Conservation (phyloP, 108 stramenopile genomes). For the Nitzschia sp. region DNA sequence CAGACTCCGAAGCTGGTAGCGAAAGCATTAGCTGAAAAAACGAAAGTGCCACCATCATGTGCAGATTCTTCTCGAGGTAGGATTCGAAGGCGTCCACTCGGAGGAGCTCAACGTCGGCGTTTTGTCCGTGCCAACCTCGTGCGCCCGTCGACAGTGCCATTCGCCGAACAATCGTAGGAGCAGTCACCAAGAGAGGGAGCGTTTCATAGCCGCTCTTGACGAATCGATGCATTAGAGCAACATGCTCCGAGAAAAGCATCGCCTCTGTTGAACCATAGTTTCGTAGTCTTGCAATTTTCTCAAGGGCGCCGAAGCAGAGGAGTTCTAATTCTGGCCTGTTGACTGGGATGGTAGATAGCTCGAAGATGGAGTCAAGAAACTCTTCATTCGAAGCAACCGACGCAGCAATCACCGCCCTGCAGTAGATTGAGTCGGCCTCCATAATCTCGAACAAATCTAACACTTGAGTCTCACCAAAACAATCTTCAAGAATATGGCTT, state of each 20-base stretch:
- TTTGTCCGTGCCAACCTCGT: conserved; percentile 6
- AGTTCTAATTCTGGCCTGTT: conserved; percentile 38
- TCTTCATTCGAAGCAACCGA: conserved; percentile 26
- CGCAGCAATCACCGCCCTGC: conserved; percentile 59
- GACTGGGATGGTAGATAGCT: conserved; percentile 47
- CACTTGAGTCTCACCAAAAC: neutral
- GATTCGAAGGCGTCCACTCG: neutral
- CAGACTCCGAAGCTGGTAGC: neutral
- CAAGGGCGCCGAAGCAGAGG: conserved; percentile 58
- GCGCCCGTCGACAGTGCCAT: neutral
- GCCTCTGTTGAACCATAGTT: conserved; percentile 45
- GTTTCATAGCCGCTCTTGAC: conserved; percentile 34
- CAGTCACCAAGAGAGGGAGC: conserved; percentile 54
- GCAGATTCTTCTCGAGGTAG: conserved; percentile 15
- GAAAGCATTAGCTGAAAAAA: conserved; percentile 7
- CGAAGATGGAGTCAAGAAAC: conserved; percentile 49
- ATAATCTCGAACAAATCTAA: conserved; percentile 44
- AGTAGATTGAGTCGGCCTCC: conserved; percentile 54
- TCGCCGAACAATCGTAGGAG: conserved; percentile 39
- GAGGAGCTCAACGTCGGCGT: conserved; percentile 13
- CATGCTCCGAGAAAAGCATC: conserved; percentile 45
- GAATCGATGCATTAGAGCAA: conserved; percentile 52
- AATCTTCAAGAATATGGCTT: conserved; percentile 5
- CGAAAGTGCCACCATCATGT: conserved; percentile 23
- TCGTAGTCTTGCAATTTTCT: conserved; percentile 52